Percentiles rank a stretch among this genome's conserved stretches.
Evolutionary conservation across 2,329 filamentous ascomycete species (phyloP).

Genomic region (Apiospora rasikravindrae): DNA sequence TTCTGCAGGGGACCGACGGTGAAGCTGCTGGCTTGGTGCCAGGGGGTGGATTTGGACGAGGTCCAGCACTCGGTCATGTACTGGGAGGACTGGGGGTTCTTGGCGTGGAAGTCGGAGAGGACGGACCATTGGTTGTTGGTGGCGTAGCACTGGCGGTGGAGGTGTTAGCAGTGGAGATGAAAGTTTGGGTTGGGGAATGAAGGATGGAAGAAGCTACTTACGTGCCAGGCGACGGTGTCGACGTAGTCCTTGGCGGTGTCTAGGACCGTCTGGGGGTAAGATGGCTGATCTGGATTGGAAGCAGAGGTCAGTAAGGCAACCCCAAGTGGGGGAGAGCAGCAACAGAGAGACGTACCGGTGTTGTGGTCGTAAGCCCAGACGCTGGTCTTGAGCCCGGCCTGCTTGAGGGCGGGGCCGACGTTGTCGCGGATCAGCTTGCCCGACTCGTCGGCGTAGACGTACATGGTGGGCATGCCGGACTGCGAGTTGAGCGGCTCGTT

Average conservation of each 20-base stretch:
- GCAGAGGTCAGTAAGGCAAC: background rate
- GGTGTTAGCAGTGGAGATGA: background rate
- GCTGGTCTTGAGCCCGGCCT: constrained; percentile 45
- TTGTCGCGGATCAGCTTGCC: constrained; percentile 43
- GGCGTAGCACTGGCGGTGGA: constrained; percentile 41
- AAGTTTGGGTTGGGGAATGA: background rate
- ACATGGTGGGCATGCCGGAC: constrained; percentile 45
- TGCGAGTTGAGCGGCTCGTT: constrained; percentile 50
- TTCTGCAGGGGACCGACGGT: constrained; percentile 55
- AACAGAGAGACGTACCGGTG: constrained; percentile 33
- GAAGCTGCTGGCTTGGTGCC: constrained; percentile 43
- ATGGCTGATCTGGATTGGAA: constrained; percentile 33
- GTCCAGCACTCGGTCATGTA: constrained; percentile 58
- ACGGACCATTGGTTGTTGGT: constrained; percentile 42
- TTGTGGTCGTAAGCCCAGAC: constrained; percentile 55
- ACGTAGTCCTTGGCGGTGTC: constrained; percentile 39
- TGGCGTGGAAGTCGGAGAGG: constrained; percentile 46
- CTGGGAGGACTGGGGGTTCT: constrained; percentile 45
- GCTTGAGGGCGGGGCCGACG: constrained; percentile 44
- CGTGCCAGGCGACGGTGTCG: constrained; percentile 45
- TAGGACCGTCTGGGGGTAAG: constrained; percentile 46
- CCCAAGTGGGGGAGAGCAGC: too few relatives aligned
- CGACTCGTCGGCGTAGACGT: constrained; percentile 44
- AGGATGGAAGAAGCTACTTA: constrained; percentile 1
- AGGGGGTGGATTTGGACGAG: constrained; percentile 40